Evolutionary conservation across 2,329 filamentous ascomycete genomes (phyloP).

Genomic region (Aspergillus brasiliensis): DNA sequence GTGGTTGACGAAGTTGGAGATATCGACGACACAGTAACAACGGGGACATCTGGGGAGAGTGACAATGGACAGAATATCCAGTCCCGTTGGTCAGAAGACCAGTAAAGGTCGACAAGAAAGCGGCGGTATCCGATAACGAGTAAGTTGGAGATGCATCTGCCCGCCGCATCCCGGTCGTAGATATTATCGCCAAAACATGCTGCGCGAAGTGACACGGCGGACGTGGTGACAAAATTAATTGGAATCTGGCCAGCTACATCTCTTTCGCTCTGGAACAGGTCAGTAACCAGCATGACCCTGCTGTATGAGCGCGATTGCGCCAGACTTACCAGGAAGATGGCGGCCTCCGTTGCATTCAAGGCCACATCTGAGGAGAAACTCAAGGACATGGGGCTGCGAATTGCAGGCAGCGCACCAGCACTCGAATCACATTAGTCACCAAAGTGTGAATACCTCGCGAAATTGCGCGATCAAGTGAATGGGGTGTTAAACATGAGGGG

Average conservation of each 20-base stretch:
- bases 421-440: background rate
- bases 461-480: background rate
- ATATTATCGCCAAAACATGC: conserved; percentile 60
- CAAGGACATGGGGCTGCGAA: conserved; percentile 41
- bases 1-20: conserved; percentile 18
- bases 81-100: conserved; percentile 56
- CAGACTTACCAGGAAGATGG: conserved; percentile 41
- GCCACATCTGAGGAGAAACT: conserved; percentile 44
- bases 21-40: conserved; percentile 16
- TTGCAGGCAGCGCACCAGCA: conserved; percentile 7
- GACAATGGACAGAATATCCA: conserved; percentile 66
- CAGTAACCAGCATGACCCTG: conserved; percentile 8
- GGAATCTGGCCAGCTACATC: conserved; percentile 63
- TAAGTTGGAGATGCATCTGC: conserved; percentile 64
- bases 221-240: conserved; percentile 62
- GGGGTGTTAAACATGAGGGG: background rate
- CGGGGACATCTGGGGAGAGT: conserved; percentile 42
- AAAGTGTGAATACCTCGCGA: background rate
- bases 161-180: conserved; percentile 56
- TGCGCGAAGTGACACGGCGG: conserved; percentile 58
- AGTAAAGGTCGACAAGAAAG: conserved; percentile 64
- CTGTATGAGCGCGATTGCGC: background rate
- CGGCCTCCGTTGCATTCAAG: conserved; percentile 40
- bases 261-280: conserved; percentile 56
- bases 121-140: conserved; percentile 61